These are phyloP conservation scores for Zychaea mexicana DNA, from an alignment of 371 early-diverging fungal species.

Conservation along the genomic window DNA sequence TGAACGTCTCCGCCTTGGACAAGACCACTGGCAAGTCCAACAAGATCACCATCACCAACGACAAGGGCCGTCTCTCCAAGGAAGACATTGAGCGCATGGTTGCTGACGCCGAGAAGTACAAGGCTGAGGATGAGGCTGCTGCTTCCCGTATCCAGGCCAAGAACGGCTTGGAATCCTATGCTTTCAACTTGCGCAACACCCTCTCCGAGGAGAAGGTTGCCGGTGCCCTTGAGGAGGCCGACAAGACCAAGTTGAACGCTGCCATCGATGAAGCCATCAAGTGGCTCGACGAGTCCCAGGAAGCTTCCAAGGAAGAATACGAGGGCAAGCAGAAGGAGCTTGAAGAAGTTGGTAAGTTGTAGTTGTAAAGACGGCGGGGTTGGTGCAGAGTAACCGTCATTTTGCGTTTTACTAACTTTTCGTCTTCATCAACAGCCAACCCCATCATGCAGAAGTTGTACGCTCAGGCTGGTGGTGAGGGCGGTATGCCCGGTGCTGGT, in stretches of 20 bases:
- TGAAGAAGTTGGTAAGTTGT: conserved; percentile 59
- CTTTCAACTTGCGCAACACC: conserved; percentile 93
- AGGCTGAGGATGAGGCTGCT: conserved; percentile 92
- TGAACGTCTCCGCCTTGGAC: conserved; percentile 96
- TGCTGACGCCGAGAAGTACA: conserved; percentile 94
- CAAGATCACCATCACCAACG: conserved; percentile 98
- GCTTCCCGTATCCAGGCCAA: conserved; percentile 86
- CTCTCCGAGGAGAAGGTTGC: conserved; percentile 86
- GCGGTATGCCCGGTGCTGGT: conserved; percentile 37
- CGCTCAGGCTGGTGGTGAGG: conserved; percentile 86
- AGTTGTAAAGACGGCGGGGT: too few relatives aligned
- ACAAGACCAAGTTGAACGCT: conserved; percentile 82
- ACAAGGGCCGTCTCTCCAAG: conserved; percentile 96
- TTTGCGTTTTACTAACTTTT: conserved; percentile 74
- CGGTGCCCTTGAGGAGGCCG: conserved; percentile 77
- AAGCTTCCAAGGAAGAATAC: conserved; percentile 91
- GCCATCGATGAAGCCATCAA: conserved; percentile 88
- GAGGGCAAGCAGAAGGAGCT: conserved; percentile 88
- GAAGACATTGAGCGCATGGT: conserved; percentile 98
- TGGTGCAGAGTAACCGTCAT: too few relatives aligned
- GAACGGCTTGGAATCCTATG: conserved; percentile 93
- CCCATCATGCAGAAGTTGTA: conserved; percentile 70
- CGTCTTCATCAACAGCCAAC: conserved; percentile 87
- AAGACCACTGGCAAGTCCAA: conserved; percentile 93
- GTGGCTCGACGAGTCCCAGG: conserved; percentile 84